A percentile compares a stretch with the other conserved stretches of the same genome.
Conservation (phyloP, 805 yeast species). For the Nakazawaea populi region DNA sequence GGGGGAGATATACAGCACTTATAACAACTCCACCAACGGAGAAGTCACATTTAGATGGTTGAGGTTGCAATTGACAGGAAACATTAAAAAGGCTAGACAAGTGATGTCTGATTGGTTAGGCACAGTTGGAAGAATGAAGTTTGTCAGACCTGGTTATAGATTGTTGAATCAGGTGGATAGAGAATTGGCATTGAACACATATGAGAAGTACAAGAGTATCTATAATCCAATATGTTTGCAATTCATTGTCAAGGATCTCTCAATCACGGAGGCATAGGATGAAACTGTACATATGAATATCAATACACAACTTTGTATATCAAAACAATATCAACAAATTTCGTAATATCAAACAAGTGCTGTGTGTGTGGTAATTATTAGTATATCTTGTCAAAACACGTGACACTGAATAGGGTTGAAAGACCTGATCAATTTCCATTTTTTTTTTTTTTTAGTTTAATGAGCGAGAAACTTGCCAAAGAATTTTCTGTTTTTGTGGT, state of each 20-base stretch:
- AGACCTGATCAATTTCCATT: not conserved
- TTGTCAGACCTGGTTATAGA: slow-evolving; percentile 80
- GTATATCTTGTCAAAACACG: not conserved
- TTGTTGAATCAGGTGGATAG: slow-evolving; percentile 60
- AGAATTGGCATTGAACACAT: slow-evolving; percentile 59
- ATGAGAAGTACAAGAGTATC: slow-evolving; percentile 45
- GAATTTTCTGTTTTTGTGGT: not conserved
- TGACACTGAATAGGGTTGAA: not conserved
- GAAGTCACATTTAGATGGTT: slow-evolving; percentile 81
- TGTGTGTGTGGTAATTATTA: not conserved
- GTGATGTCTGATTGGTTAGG: slow-evolving; percentile 79
- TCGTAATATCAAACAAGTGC: no score
- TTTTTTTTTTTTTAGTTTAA: no score
- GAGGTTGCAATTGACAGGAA: slow-evolving; percentile 55
- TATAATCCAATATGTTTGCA: slow-evolving; percentile 85
- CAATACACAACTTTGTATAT: no score
- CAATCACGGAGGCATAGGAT: slow-evolving; percentile 14
- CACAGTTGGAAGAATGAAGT: slow-evolving; percentile 92
- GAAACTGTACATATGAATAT: no score
- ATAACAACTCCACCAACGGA: slow-evolving; percentile 58
- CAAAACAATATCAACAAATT: no score
- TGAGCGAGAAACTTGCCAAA: not conserved
- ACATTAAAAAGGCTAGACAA: slow-evolving; percentile 37
- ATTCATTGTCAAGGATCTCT: slow-evolving; percentile 80
- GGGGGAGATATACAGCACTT: slow-evolving; percentile 29